These are phyloP conservation scores for Nigrograna mackinnonii DNA, from an alignment of 2,329 filamentous ascomycete genomes.

Conservation along the genomic window DNA sequence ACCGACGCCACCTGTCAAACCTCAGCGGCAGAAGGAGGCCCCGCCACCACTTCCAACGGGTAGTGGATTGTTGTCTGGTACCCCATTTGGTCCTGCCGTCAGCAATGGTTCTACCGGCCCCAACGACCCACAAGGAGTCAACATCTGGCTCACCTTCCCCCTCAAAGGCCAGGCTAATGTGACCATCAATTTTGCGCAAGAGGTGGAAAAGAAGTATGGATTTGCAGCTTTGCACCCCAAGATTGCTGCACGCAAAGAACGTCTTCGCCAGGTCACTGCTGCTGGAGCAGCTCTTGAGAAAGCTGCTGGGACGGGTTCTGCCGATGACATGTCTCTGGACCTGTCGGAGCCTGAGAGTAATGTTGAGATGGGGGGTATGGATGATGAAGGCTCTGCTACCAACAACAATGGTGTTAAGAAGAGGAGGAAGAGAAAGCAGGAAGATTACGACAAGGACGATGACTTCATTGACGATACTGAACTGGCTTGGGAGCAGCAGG, in stretches of 20 bases:
- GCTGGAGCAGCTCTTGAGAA: slow-evolving; percentile 85
- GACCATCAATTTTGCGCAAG: slow-evolving; percentile 91
- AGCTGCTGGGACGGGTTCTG: slow-evolving; percentile 68
- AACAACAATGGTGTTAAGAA: slow-evolving; percentile 66
- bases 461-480: slow-evolving; percentile 88
- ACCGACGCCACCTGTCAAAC: slow-evolving; percentile 59
- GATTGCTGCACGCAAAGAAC: slow-evolving; percentile 83
- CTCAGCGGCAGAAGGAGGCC: slow-evolving; percentile 57
- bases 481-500: slow-evolving; percentile 91
- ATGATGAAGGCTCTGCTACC: slow-evolving; percentile 38
- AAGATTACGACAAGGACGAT: slow-evolving; percentile 70
- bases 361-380: slow-evolving; percentile 79
- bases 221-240: slow-evolving; percentile 93
- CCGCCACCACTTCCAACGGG: slow-evolving; percentile 63
- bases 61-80: slow-evolving; percentile 66
- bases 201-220: slow-evolving; percentile 92
- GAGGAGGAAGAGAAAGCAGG: slow-evolving; percentile 76
- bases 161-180: slow-evolving; percentile 83
- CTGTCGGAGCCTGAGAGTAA: slow-evolving; percentile 75
- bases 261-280: slow-evolving; percentile 84
- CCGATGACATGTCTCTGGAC: slow-evolving; percentile 84
- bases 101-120: slow-evolving; percentile 46
- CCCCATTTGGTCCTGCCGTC: slow-evolving; percentile 60
- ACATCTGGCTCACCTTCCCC: slow-evolving; percentile 85
- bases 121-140: slow-evolving; percentile 51